A percentile compares a stretch with the other conserved stretches of the same genome.
Evolutionary conservation across 306 rosid genomes (phyloP).

Genomic region (Cucurbita pepo): DNA sequence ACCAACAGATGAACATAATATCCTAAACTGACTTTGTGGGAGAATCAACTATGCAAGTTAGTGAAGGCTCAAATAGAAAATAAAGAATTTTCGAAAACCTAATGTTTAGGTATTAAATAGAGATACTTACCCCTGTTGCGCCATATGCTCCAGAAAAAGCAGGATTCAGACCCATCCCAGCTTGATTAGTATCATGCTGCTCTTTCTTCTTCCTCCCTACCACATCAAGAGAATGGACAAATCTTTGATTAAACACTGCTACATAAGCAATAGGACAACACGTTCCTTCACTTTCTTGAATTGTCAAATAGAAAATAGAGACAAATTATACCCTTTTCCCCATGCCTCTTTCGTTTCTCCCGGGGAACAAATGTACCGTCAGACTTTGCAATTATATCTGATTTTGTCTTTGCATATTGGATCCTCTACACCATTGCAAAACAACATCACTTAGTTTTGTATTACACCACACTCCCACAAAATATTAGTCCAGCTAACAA

Average conservation of each 20-base stretch:
- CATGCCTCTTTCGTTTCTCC: conserved; percentile 75
- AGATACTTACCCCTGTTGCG: conserved; percentile 34
- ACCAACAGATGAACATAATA: background rate
- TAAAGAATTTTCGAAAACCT: background rate
- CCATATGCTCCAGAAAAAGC: conserved; percentile 72
- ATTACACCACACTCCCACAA: background rate
- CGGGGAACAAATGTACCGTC: conserved; percentile 84
- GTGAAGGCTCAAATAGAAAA: background rate
- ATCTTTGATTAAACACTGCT: background rate
- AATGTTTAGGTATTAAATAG: background rate
- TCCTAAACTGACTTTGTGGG: background rate
- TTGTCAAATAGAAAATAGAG: background rate
- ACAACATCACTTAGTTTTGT: background rate
- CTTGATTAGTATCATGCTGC: conserved; percentile 77
- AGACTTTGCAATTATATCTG: conserved; percentile 66
- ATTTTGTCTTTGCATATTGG: conserved; percentile 82
- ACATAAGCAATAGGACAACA: background rate
- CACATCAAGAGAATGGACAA: background rate
- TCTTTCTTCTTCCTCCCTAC: conserved; percentile 87
- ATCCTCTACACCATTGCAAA: conserved; percentile 43
- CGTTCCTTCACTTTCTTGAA: background rate
- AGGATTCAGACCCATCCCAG: conserved; percentile 68
- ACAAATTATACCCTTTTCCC: conserved; percentile 51
- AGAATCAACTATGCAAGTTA: background rate
- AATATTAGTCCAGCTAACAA: background rate